Percentiles rank a stretch among this genome's conserved stretches.
Conservation (phyloP, 2,329 filamentous ascomycete genomes). For the Colletotrichum australisinense region DNA sequence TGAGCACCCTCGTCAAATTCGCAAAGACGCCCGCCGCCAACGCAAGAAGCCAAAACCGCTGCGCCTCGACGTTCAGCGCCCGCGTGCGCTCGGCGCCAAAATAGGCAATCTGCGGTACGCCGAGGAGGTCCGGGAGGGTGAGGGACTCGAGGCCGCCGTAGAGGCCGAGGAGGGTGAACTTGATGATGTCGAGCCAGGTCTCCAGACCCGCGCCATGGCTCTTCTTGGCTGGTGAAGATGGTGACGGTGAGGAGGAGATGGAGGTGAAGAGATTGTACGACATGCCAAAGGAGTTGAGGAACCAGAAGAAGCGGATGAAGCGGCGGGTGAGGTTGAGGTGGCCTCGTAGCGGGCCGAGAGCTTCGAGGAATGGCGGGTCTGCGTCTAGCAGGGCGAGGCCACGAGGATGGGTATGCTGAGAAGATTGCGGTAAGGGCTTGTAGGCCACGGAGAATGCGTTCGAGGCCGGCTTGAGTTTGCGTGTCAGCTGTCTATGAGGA, state of each 20-base stretch:
- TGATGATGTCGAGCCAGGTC: slow-evolving; percentile 64
- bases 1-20: slow-evolving; percentile 54
- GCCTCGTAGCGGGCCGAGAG: slow-evolving; percentile 49
- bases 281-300: slow-evolving; percentile 67
- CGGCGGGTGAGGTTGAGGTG: slow-evolving; percentile 65
- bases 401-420: slow-evolving; percentile 56
- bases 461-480: slow-evolving; percentile 63
- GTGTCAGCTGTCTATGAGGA: not conserved
- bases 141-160: slow-evolving; percentile 76
- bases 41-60: slow-evolving; percentile 77
- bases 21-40: slow-evolving; percentile 63
- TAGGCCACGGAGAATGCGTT: slow-evolving; percentile 69
- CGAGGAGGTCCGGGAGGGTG: slow-evolving; percentile 68
- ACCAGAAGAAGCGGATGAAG: slow-evolving; percentile 76
- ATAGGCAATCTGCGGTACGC: slow-evolving; percentile 56
- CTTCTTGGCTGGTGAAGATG: slow-evolving; percentile 24
- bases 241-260: slow-evolving; percentile 35
- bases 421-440: slow-evolving; percentile 64
- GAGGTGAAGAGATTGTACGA: slow-evolving; percentile 57
- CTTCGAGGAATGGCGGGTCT: slow-evolving; percentile 23
- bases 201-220: slow-evolving; percentile 41
- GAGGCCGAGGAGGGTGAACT: slow-evolving; percentile 70
- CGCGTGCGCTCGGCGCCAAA: slow-evolving; percentile 62
- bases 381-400: slow-evolving; percentile 43
- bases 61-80: slow-evolving; percentile 67